Conservation (phyloP, 176 grass and related monocot species). For the Oryza meyeriana region DNA sequence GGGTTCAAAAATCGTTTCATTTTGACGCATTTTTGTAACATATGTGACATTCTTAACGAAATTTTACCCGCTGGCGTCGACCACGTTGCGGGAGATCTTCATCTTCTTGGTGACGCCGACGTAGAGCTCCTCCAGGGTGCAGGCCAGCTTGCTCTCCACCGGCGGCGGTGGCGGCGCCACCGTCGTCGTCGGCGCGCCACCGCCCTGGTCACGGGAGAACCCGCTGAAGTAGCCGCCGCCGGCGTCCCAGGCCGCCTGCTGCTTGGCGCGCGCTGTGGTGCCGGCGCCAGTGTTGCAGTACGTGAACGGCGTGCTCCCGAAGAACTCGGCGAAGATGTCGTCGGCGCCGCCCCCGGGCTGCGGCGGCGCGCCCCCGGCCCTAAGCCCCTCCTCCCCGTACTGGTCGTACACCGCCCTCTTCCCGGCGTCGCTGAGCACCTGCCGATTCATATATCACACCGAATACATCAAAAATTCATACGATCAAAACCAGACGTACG, state of each 20-base stretch:
- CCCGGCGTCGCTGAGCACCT: slow-evolving; percentile 68
- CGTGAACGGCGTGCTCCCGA: slow-evolving; percentile 63
- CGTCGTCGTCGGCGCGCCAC: background rate
- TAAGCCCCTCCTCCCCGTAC: slow-evolving; percentile 68
- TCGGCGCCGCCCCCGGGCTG: slow-evolving; percentile 14
- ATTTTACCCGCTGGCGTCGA: slow-evolving; percentile 50
- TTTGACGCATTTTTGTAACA: too few species aligned
- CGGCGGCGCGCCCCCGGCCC: background rate
- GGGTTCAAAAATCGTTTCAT: background rate
- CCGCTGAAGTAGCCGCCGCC: background rate
- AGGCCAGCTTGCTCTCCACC: slow-evolving; percentile 72
- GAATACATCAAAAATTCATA: background rate
- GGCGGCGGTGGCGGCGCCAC: background rate
- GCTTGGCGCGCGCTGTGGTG: slow-evolving; percentile 23
- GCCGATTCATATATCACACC: background rate
- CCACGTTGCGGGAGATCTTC: slow-evolving; percentile 64
- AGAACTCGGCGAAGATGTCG: slow-evolving; percentile 85
- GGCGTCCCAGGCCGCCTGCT: slow-evolving; percentile 31
- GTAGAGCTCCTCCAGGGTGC: slow-evolving; percentile 85
- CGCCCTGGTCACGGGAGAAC: slow-evolving; percentile 23
- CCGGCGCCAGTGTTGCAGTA: slow-evolving; percentile 31
- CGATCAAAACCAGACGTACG: background rate
- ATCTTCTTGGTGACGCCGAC: slow-evolving; percentile 74
- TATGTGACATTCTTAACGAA: too few species aligned
- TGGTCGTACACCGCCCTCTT: slow-evolving; percentile 73